Evolutionary conservation across 2,329 filamentous ascomycete species (phyloP).

Genomic region (Sclerotinia spermophila): DNA sequence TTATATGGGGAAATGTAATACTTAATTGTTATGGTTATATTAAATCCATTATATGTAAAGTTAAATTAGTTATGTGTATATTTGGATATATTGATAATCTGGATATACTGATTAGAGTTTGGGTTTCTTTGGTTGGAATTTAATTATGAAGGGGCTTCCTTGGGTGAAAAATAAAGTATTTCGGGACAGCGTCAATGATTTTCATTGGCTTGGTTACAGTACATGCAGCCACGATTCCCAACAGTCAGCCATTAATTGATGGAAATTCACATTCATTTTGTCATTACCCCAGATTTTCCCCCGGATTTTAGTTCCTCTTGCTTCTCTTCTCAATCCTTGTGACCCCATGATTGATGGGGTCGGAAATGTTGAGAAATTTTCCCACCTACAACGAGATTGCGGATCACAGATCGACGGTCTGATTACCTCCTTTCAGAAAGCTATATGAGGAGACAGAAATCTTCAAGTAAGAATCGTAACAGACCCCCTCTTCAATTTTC

Average conservation of each 20-base stretch:
- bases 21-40: too few species aligned
- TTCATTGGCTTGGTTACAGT: background rate
- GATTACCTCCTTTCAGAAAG: background rate
- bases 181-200: background rate
- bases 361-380: conserved; percentile 1
- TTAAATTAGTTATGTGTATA: too few species aligned
- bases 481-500: background rate
- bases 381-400: conserved; percentile 4
- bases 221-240: background rate
- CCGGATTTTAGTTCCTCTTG: background rate
- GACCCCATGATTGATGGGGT: background rate
- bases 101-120: background rate
- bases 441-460: background rate
- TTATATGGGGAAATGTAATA: too few species aligned
- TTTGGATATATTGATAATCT: too few species aligned
- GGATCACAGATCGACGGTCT: background rate
- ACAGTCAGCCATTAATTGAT: background rate
- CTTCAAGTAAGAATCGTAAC: background rate
- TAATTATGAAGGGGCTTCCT: background rate
- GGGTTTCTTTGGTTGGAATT: background rate
- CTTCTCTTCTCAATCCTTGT: background rate
- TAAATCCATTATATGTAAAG: too few species aligned
- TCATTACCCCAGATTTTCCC: background rate
- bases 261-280: background rate
- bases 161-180: background rate